Base-by-base conservation (phyloP, 2,329 filamentous ascomycete genomes). In the Thielaviopsis musarum region DNA sequence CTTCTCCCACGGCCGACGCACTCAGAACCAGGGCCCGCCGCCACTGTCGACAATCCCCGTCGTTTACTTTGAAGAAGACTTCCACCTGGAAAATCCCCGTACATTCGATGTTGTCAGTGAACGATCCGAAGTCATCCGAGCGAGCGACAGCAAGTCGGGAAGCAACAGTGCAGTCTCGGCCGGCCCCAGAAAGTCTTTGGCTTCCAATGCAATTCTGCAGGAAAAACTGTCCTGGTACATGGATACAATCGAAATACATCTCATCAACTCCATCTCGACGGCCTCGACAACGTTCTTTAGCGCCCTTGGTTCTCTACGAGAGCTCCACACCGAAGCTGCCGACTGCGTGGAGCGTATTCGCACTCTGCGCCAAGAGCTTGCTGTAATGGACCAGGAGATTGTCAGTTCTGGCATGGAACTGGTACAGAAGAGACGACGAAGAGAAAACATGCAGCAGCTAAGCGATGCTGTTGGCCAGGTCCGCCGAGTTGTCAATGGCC, bases 191-290 rank as follows among this genome's bases (percentile, higher is more conserved):
- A 97, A 96, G 69, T 87, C 88, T 1, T 75, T 98, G 28, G 91
- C 91, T 7, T 96, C 91, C 0, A 98, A 98, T 71, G 93, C 93
- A 0, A 98, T 98, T 61, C 71, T 98, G 41, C 93, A 98, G 69
- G 93, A 98, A 71, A 98, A 98, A 71, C 76, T 98, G 13, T 97
- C 93, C 0, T 98, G 93, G 93, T 98, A 98, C 70, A 95, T 98
- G 90, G 93, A 98, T 69, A 98, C 93, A 0, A 90, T 98, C 22
- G 93, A 98, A 69, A 89, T 98, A 59, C 93, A 98, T 69, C 76
- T 98, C 7, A 96, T 98, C 65, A 89, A 88, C 34, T 95, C 91
- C 0, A 98, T 98, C 63, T 97, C 91, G 2, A 90, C 88, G 0
- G 93, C 93, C 1, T 97, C 93, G 0, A 90, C 89, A 0, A 95